These are phyloP conservation scores for Chalciporus piperatus DNA, from an alignment of 768 basidiomycete species.

Conservation along the genomic window DNA sequence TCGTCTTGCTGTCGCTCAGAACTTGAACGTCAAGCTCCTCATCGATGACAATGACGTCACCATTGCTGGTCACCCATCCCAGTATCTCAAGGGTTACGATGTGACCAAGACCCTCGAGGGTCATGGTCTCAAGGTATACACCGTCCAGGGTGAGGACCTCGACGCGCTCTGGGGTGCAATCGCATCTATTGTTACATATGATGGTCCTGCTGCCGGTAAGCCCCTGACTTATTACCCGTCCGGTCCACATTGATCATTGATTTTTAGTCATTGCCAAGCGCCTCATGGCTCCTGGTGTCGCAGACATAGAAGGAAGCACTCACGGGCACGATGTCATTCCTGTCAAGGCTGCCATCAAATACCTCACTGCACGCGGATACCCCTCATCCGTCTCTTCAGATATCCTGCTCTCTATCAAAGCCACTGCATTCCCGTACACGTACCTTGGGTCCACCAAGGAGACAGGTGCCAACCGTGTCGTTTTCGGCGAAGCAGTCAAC, in stretches of 20 bases:
- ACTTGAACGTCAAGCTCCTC: slow-evolving; percentile 79
- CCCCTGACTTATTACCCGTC: not conserved
- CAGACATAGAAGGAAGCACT: slow-evolving; percentile 71
- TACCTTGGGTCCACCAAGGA: slow-evolving; percentile 73
- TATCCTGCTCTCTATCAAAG: slow-evolving; percentile 66
- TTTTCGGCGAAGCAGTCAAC: slow-evolving; percentile 85
- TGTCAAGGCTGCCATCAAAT: slow-evolving; percentile 73
- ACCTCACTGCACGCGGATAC: slow-evolving; percentile 66
- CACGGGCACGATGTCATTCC: slow-evolving; percentile 88
- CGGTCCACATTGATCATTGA: not conserved
- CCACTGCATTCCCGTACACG: slow-evolving; percentile 51
- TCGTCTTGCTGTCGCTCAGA: slow-evolving; percentile 79
- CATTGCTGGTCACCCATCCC: slow-evolving; percentile 86
- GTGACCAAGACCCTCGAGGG: slow-evolving; percentile 71
- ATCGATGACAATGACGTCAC: slow-evolving; percentile 93
- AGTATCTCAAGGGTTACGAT: slow-evolving; percentile 80
- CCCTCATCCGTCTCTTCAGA: slow-evolving; percentile 41
- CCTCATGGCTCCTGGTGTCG: slow-evolving; percentile 64
- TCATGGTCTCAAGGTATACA: slow-evolving; percentile 76
- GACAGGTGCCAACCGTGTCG: slow-evolving; percentile 73
- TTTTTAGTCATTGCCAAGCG: slow-evolving; percentile 67
- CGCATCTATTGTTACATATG: slow-evolving; percentile 47
- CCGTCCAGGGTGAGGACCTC: slow-evolving; percentile 74
- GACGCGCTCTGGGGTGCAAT: slow-evolving; percentile 74
- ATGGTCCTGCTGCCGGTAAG: slow-evolving; percentile 80